phyloP scores from a whole-genome alignment of 495 filamentous ascomycete genomes.

The Penicillium desertorum region DNA sequence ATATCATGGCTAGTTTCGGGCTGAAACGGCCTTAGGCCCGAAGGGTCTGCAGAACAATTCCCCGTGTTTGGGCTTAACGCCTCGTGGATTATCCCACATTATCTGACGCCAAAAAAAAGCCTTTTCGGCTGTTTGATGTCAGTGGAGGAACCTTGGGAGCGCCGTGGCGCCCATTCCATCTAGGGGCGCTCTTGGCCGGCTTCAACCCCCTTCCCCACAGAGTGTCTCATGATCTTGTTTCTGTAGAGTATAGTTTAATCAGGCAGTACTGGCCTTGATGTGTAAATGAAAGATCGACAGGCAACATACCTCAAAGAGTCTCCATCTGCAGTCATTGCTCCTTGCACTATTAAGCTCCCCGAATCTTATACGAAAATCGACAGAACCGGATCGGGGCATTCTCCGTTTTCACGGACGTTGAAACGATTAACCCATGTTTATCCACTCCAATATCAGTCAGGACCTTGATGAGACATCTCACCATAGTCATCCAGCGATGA shows the following conservation, averaged over 20 bases:
- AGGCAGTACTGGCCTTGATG: not conserved
- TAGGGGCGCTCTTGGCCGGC: conserved; percentile 12
- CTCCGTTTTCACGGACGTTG: conserved; percentile 28
- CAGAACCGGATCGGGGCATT: conserved; percentile 25
- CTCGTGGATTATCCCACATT: not conserved
- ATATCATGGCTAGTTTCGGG: conserved; percentile 16
- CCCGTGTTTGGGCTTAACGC: conserved; percentile 11
- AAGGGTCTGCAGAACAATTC: conserved; percentile 13
- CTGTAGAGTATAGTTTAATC: not conserved
- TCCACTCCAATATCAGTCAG: conserved; percentile 10
- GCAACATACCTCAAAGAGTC: not conserved
- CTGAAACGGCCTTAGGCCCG: conserved; percentile 26
- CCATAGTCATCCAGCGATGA: conserved; percentile 9
- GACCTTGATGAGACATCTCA: conserved; percentile 5
- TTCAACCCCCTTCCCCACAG: conserved; percentile 8
- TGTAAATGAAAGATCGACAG: not conserved
- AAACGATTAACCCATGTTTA: conserved; percentile 15
- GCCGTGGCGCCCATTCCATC: conserved; percentile 10
- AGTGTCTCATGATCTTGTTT: conserved; percentile 14
- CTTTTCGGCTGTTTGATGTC: conserved; percentile 2
- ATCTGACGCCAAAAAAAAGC: not conserved
- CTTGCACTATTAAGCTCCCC: not conserved
- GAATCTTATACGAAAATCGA: conserved; percentile 2
- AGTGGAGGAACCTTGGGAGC: not conserved
- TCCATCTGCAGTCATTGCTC: not conserved